phyloP scores from a whole-genome alignment of 306 rosid genomes.

The Cucumis cinereus region DNA sequence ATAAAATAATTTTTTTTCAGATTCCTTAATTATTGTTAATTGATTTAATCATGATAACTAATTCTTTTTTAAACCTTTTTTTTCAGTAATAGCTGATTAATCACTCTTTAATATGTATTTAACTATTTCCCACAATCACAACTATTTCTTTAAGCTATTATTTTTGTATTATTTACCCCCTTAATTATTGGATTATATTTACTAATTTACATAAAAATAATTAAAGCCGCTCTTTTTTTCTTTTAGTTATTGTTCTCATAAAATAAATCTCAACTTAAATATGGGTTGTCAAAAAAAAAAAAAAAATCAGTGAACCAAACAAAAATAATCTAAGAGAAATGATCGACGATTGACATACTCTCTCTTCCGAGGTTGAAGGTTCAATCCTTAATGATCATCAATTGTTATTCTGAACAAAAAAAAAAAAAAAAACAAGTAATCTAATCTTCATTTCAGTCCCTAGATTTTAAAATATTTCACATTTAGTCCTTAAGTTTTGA shows the following conservation, averaged over 20 bases:
- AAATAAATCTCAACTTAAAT: background rate
- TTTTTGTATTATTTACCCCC: background rate
- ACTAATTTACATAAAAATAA: background rate
- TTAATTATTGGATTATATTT: background rate
- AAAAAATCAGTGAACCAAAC: background rate
- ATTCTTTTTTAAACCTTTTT: background rate
- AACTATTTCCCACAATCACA: background rate
- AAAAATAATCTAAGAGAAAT: too few species aligned
- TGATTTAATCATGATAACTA: background rate
- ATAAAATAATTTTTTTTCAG: too few species aligned
- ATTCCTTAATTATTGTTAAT: background rate
- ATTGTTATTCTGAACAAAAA: too few species aligned
- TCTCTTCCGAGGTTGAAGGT: too few species aligned
- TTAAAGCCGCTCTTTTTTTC: background rate
- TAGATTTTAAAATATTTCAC: too few species aligned
- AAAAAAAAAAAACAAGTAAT: too few species aligned
- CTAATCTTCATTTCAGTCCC: too few species aligned
- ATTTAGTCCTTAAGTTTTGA: too few species aligned
- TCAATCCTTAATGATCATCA: too few species aligned
- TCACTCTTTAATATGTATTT: background rate
- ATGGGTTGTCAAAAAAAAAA: background rate
- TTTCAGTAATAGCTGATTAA: background rate
- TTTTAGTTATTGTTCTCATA: background rate
- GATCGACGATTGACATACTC: rapidly evolving
- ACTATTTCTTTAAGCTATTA: background rate